A percentile compares a stretch with the other conserved stretches of the same genome.
These are phyloP conservation scores for Trichoderma brevicompactum DNA, from an alignment of 2,329 filamentous ascomycete genomes.

Conservation along the genomic window DNA sequence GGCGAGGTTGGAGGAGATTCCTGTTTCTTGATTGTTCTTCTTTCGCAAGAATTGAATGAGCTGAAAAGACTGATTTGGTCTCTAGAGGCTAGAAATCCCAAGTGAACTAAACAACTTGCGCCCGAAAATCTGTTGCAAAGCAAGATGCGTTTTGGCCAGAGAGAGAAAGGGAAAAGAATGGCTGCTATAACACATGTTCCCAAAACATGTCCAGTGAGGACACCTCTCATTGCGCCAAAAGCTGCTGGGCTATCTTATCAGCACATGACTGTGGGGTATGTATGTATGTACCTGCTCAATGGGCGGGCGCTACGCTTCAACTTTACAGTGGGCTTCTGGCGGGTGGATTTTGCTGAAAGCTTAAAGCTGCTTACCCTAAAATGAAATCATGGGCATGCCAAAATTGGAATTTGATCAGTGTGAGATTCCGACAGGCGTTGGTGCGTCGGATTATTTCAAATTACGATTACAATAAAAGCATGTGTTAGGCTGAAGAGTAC, in stretches of 20 bases:
- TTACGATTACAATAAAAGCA: too few species aligned
- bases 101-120: neutral
- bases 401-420: neutral
- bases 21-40: neutral
- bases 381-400: neutral
- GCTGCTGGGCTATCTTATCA: conserved; percentile 44
- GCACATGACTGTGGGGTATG: conserved; percentile 41
- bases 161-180: neutral
- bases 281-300: neutral
- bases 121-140: neutral
- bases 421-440: too few species aligned
- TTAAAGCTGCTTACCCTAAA: conserved; percentile 14
- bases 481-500: too few species aligned
- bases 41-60: neutral
- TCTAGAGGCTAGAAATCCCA: neutral
- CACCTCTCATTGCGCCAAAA: conserved; percentile 25
- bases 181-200: neutral
- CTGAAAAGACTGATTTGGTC: neutral
- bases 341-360: too few species aligned
- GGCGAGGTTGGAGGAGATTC: neutral
- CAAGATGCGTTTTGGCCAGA: neutral
- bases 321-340: neutral
- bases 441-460: too few species aligned
- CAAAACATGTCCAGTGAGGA: conserved; percentile 22
- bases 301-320: neutral